Percentiles rank a stretch among this genome's conserved stretches.
phyloP scores from a whole-genome alignment of 495 filamentous ascomycete species.

The Achaetomiella virescens region DNA sequence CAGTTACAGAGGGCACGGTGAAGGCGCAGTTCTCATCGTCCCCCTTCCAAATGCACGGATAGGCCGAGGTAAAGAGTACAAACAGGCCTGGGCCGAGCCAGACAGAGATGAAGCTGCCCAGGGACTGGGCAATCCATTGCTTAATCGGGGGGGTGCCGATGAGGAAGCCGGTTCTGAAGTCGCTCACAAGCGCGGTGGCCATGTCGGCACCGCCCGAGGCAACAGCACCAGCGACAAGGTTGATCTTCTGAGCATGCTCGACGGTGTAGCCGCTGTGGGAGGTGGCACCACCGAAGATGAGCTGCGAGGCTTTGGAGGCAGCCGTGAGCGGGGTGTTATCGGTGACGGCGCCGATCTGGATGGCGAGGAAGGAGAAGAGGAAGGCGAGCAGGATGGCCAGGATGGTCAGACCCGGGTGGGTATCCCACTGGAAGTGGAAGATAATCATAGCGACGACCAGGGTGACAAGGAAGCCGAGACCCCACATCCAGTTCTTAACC shows the following conservation, averaged over 20 bases:
- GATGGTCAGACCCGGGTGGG: slow-evolving; percentile 54
- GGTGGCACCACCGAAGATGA: slow-evolving; percentile 59
- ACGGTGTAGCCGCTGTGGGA: slow-evolving; percentile 40
- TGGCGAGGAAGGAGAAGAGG: slow-evolving; percentile 63
- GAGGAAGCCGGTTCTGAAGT: slow-evolving; percentile 60
- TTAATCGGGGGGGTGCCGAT: slow-evolving; percentile 55
- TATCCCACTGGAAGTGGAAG: slow-evolving; percentile 54
- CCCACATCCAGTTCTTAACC: slow-evolving; percentile 60
- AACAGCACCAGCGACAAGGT: slow-evolving; percentile 57
- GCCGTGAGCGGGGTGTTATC: slow-evolving; percentile 60
- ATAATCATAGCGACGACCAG: slow-evolving; percentile 53
- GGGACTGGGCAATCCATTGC: slow-evolving; percentile 58
- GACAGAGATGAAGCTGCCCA: slow-evolving; percentile 55
- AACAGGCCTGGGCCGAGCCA: slow-evolving; percentile 60
- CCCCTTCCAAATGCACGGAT: slow-evolving; percentile 53
- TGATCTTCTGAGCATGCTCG: slow-evolving; percentile 50
- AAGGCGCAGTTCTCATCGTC: slow-evolving; percentile 47
- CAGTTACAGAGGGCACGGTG: slow-evolving; percentile 53
- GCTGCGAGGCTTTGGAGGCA: slow-evolving; percentile 60
- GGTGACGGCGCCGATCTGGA: slow-evolving; percentile 57
- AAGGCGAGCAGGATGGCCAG: slow-evolving; percentile 57
- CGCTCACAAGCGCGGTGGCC: slow-evolving; percentile 47
- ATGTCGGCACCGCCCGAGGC: slow-evolving; percentile 54
- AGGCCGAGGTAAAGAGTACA: slow-evolving; percentile 57
- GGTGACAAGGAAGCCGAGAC: slow-evolving; percentile 43